Percentiles rank a stretch among this genome's conserved stretches.
These are phyloP conservation scores for Neonothopanus nambi DNA, from an alignment of 1,284 basidiomycete genomes.

Conservation along the genomic window DNA sequence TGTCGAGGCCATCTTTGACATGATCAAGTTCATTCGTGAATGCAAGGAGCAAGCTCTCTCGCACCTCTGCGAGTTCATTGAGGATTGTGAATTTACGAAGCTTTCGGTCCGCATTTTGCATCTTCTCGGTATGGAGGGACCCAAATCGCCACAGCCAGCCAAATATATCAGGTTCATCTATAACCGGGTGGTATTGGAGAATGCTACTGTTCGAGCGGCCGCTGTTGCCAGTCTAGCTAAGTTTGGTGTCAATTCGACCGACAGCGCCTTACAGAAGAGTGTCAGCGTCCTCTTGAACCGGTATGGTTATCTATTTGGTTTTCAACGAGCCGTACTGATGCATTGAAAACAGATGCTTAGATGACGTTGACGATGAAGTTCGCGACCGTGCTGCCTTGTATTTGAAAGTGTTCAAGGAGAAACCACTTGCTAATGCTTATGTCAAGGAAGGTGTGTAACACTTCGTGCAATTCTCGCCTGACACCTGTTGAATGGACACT, in stretches of 20 bases:
- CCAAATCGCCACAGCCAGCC: conserved; percentile 91
- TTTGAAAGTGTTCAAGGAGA: conserved; percentile 81
- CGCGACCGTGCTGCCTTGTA: conserved; percentile 97
- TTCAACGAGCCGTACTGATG: not conserved
- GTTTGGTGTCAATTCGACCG: conserved; percentile 89
- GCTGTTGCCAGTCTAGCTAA: conserved; percentile 95
- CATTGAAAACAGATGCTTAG: conserved; percentile 72
- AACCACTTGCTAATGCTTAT: conserved; percentile 80
- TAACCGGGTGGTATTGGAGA: conserved; percentile 98
- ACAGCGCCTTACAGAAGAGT: conserved; percentile 80
- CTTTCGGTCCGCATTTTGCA: conserved; percentile 96
- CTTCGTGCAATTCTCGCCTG: not conserved
- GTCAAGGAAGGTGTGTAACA: conserved; percentile 80
- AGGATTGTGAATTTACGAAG: conserved; percentile 99
- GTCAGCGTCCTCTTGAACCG: conserved; percentile 85
- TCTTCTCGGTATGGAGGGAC: conserved; percentile 94
- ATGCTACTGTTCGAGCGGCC: conserved; percentile 96
- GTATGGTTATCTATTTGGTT: conserved; percentile 37
- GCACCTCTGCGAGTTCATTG: conserved; percentile 99
- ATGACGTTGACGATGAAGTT: conserved; percentile 99
- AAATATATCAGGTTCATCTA: conserved; percentile 99
- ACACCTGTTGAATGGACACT: conserved; percentile 2
- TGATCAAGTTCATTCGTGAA: conserved; percentile 97
- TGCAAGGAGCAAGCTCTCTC: conserved; percentile 96
- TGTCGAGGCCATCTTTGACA: conserved; percentile 99